Base-by-base conservation (phyloP, 257 asterid species). In the Solanum sitiens region DNA sequence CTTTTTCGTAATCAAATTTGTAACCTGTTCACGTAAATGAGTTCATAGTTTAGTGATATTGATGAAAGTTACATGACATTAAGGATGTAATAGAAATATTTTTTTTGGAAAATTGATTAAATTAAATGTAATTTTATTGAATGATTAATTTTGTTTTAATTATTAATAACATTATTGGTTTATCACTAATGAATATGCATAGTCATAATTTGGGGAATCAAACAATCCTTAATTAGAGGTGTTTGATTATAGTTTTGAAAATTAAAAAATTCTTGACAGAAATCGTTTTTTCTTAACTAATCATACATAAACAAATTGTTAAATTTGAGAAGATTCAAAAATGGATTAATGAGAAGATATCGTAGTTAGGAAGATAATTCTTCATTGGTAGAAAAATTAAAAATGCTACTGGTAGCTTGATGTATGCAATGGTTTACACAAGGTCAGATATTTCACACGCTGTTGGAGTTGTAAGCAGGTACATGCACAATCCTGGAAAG, bases 221-320 rank as follows among this genome's bases (percentile, higher is more conserved):
- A 71, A 16, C 0, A 14, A 71, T 71, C 7, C 15, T 72, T 72
- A 72, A 72, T 18, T 33, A 35, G 15, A 33, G 4, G 13, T 73
- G 2, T 18, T 23, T 4, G 5, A 35, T 35, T 35, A 20, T 21
- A 35, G 3, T 20, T 35, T 20, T 3, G 0, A 4, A 35, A 72
- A 72, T 70, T 0, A 14, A 15, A 7, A 25, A 68, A 4, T 27
- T 27, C 20, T 15, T 15, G 9, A 30, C 5, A 15, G 9, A 33
- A 33, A 0, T 0, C 0, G 0, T 16, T 32, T 32, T 70, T 6
- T 3, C 0, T 3, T 16, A 32, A 71, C 6, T 11, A 33, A 32
- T 72, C 6, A 3, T 33, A 8, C 3, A 4, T 11, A 18, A 27
- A 2, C 18, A 8, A 33, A 71, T 35, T n/a, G n/a, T n/a, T n/a